Base-by-base conservation (phyloP, 148 eudicot species). In the Vaccinium darrowii region DNA sequence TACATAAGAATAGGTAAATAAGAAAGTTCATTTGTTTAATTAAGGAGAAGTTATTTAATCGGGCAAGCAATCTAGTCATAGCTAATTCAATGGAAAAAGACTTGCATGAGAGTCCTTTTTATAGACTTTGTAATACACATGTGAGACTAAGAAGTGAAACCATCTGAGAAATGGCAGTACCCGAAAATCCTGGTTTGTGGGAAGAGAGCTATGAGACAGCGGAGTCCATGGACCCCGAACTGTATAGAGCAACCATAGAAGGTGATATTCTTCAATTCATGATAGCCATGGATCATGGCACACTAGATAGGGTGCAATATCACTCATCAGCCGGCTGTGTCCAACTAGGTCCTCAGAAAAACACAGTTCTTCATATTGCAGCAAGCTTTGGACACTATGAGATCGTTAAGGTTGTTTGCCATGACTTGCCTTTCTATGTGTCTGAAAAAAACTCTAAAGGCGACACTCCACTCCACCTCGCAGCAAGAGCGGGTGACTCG, bases 341-440 rank as follows among this genome's bases (percentile, higher is more conserved):
- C 56, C 88, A 86, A 76, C 43, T 83, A 25, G 88, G 80, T 52
- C 89, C 89, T 30, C 82, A 81, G 49, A 85, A 67, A 67, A 88
- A 73, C 81, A 88, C 89, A 4, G 84, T 88, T 25, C 83, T 82
- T 47, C 89, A 88, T 52, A 72, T 88, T 60, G 87, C 87, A 39
- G 75, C 87, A 33, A 85, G 82, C 50, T 82, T 25, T 25, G 71
- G 36, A 14, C 84, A 82, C 60, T 62, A 88, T 14, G 84, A 85
- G 51, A 82, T 88, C 33, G 84, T 81, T 1, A 81, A 85, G 63
- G 81, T 82, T 14, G 65, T 88, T n/a, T 79, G 83, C 86, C 50
- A 82, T 73, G 87, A 85, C 75, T 78, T 82, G 13, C 87, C 87
- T 1, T 76, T 54, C 75, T 73, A 82, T 47, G 86, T 85, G 43